These are phyloP conservation scores for barrel medic (Medicago truncatula) DNA, from an alignment of 306 rosid species.

Conservation along the genomic window MtrunA17r5.0-ANR NC_053042.1:5640501-5641000, in stretches of 20 bases:
- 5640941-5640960: constrained; percentile 99
- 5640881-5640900: constrained; percentile 84
- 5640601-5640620: not conserved
- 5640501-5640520: constrained; percentile 44
- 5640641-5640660: constrained; percentile 16
- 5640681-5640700: constrained; percentile 12
- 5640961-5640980: constrained; percentile 93
- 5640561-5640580: constrained; percentile 9
- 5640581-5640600: not conserved
- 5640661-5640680: constrained; percentile 20
- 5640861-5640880: constrained; percentile 63
- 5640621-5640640: not conserved
- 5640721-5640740: not conserved
- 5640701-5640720: constrained; percentile 12
- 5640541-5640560: constrained; percentile 36
- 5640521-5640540: constrained; percentile 42
- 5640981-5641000: constrained; percentile 99
- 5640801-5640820: constrained; percentile 48
- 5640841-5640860: constrained; percentile 56
- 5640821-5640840: constrained; percentile 50
- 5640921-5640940: constrained; percentile 95
- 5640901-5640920: constrained; percentile 94
- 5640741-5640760: constrained; percentile 44
- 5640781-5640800: constrained; percentile 38
- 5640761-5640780: constrained; percentile 42